Evolutionary conservation across 2,329 filamentous ascomycete genomes (phyloP), one percentile per base, ranked within the genome.

Genomic region (Fusarium sambucinum): DNA sequence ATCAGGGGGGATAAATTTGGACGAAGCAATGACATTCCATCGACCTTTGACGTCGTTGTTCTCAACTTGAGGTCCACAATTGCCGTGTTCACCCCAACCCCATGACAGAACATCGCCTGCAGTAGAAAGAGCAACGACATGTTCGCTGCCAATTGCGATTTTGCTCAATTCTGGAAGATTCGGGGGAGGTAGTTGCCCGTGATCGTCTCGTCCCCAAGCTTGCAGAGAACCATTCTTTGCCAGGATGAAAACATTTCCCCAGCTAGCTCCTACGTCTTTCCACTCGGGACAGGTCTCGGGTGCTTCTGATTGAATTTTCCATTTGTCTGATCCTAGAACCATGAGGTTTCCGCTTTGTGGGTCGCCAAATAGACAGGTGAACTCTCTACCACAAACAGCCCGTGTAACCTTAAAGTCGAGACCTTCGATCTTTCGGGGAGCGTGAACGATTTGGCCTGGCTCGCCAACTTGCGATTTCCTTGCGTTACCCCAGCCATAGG

Each of bases 41-140:
- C 83, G 84, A 12, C 86, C 90, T 68, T 90, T 90, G 45, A 94
- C 89, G 78, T 92, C 87, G 50, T 88, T 89, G 64, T 85, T 81
- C 19, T 85, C 81, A 64, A 89, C 87, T 14, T 86, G 82, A 35
- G 88, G 87, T 5, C 96, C 96, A 77, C 96, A 99, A 77, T 99
- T 99, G 2, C 96, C 96, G 80, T 99, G 96, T 79, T 98, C 95
- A 3, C 94, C 94, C 96, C 96, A 99, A 21, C 96, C 96, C 93
- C 95, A 98, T 2, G 92, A 87, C 48, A 96, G 80, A 2, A 97
- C 88, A 51, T 90, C 86, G 2, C 88, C 88, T 21, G 85, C 82
- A 12, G 80, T 80, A 0, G 91, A 89, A 27, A 95, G 79, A 11
- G 89, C 92, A 66, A 98, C 79, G n/a, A 87, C 89, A 78, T 99